These are phyloP conservation scores for Schizothecium vesticola DNA, from an alignment of 495 filamentous ascomycete genomes.

Conservation along the genomic window DNA sequence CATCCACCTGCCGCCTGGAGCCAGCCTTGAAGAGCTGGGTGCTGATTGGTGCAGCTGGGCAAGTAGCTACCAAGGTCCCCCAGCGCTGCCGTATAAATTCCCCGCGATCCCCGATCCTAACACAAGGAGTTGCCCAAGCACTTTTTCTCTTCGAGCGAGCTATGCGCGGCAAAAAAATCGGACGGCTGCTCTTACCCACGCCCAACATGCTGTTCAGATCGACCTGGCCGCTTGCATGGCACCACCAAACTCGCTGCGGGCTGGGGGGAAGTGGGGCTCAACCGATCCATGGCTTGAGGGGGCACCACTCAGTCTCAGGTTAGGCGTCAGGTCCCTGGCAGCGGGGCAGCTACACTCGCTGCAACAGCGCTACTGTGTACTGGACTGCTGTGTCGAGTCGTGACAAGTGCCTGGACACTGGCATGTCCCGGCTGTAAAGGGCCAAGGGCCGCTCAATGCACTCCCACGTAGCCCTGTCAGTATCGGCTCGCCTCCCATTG, in stretches of 20 bases:
- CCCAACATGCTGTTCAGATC: not conserved
- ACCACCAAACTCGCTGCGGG: not conserved
- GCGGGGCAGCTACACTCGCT: not conserved
- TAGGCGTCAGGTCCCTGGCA: not conserved
- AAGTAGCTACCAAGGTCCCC: not conserved
- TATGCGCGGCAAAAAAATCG: not conserved
- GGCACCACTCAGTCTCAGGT: not conserved
- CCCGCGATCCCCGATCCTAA: not conserved
- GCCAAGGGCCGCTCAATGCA: conserved; percentile 15
- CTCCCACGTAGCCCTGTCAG: conserved; percentile 14
- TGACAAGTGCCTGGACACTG: conserved; percentile 1
- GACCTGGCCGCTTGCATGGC: conserved; percentile 8
- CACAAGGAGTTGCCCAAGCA: too few species aligned
- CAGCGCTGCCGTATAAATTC: not conserved
- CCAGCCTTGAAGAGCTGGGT: conserved; percentile 1
- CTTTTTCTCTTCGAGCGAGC: not conserved
- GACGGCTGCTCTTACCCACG: not conserved
- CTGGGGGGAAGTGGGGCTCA: not conserved
- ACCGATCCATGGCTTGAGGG: not conserved
- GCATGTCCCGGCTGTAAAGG: not conserved
- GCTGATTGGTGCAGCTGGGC: conserved; percentile 12
- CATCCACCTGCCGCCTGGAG: conserved; percentile 28
- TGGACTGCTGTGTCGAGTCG: not conserved
- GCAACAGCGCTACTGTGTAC: too few species aligned
- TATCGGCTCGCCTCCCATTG: not conserved